These are phyloP conservation scores for Phallus indusiatus DNA, from an alignment of 768 basidiomycete genomes.

Conservation along the genomic window DNA sequence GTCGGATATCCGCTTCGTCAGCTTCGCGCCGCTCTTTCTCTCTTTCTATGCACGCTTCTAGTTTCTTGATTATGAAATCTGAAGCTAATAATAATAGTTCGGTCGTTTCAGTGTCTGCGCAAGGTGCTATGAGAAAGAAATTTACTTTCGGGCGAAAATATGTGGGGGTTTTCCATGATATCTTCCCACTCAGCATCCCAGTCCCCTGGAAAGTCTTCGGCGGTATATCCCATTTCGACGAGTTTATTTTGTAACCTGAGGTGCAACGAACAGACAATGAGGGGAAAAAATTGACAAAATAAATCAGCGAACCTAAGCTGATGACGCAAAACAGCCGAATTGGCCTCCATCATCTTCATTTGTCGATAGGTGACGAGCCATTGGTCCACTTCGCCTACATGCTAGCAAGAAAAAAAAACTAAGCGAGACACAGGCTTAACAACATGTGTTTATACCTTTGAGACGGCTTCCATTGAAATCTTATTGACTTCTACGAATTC, in stretches of 20 bases:
- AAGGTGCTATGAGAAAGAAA: background rate
- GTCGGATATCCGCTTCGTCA: background rate
- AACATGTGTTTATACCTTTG: background rate
- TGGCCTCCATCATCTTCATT: background rate
- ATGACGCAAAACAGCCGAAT: background rate
- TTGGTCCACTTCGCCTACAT: background rate
- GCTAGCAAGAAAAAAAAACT: background rate
- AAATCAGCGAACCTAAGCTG: background rate
- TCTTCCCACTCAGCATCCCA: background rate
- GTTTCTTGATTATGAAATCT: background rate
- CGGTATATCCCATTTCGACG: background rate
- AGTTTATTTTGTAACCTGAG: background rate
- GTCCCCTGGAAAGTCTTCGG: background rate
- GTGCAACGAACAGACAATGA: background rate
- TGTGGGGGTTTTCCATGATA: background rate
- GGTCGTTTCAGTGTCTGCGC: background rate
- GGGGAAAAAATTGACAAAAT: background rate
- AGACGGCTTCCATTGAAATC: background rate
- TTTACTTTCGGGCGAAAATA: background rate
- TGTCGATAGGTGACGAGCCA: background rate
- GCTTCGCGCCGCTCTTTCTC: background rate
- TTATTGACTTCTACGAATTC: background rate
- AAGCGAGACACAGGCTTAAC: background rate
- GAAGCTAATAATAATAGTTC: background rate
- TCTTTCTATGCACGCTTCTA: conserved; percentile 3